These are phyloP conservation scores for Fraxinus floribunda DNA, from an alignment of 305 asterid species.

Conservation along the genomic window DNA sequence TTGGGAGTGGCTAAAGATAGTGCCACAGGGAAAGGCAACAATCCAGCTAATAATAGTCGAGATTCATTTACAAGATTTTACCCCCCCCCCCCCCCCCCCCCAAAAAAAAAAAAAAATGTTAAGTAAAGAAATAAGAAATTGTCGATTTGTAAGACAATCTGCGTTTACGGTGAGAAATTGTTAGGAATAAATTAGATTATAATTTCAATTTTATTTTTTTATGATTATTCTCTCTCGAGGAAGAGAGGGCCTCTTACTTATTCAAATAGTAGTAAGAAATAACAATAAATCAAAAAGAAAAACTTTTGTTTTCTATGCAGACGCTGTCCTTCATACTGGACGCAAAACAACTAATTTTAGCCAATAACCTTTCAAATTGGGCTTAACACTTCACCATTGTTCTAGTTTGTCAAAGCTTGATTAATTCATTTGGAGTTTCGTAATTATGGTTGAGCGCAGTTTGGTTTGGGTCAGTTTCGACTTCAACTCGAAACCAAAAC, in stretches of 20 bases:
- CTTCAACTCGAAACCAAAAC: too few species aligned
- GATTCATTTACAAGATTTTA: background rate
- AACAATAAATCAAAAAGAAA: background rate
- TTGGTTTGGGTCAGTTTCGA: too few species aligned
- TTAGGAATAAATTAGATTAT: background rate
- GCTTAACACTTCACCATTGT: too few species aligned
- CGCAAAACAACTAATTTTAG: too few species aligned
- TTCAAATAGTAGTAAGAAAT: background rate
- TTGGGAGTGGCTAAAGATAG: background rate
- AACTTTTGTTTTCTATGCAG: background rate
- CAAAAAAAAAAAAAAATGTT: background rate
- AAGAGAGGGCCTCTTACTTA: background rate
- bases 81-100: too few species aligned
- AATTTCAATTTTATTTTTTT: background rate
- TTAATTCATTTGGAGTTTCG: too few species aligned
- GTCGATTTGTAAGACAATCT: background rate
- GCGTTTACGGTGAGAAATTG: background rate
- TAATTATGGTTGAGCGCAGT: too few species aligned
- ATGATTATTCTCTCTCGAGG: background rate
- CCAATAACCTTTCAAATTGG: too few species aligned
- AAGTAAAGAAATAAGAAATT: background rate
- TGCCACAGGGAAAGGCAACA: background rate
- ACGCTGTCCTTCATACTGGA: too few species aligned
- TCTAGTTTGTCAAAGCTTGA: too few species aligned
- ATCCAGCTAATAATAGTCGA: background rate